Conservation (phyloP, 495 filamentous ascomycete genomes). For the Xylaria grammica region DNA sequence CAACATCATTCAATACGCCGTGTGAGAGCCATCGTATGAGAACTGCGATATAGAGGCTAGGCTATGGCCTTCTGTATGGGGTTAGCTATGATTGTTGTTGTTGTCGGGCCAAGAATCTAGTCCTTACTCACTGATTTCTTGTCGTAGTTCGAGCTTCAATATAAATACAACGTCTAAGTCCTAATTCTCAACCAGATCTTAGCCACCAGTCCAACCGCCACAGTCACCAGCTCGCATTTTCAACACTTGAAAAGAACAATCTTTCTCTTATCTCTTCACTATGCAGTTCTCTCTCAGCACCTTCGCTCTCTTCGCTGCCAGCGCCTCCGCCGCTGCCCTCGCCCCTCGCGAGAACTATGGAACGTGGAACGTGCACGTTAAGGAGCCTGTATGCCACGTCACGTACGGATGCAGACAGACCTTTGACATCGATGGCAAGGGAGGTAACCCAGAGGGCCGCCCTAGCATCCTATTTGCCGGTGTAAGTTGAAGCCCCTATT, state of each 20-base stretch:
- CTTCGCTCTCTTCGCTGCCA: not conserved
- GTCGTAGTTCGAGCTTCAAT: not conserved
- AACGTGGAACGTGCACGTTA: not conserved
- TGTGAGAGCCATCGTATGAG: too few species aligned
- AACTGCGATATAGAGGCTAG: not conserved
- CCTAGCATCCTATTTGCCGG: conserved; percentile 2
- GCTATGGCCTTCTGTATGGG: not conserved
- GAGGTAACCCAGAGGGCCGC: conserved; percentile 5
- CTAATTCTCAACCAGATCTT: not conserved
- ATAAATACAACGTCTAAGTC: not conserved
- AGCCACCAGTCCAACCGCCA: not conserved
- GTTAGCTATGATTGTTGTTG: not conserved
- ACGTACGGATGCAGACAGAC: not conserved
- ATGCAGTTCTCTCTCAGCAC: not conserved
- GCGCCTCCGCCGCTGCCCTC: not conserved
- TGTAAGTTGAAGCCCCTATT: not conserved
- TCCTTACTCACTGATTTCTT: not conserved
- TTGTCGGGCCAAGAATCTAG: not conserved
- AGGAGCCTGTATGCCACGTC: not conserved
- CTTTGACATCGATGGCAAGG: conserved; percentile 2
- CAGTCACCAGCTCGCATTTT: not conserved
- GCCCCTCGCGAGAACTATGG: not conserved
- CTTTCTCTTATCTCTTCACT: not conserved
- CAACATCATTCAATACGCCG: not conserved
- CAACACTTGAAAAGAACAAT: not conserved